These are phyloP conservation scores for Serendipita sp. DNA, from an alignment of 768 basidiomycete genomes.

Conservation along the genomic window DNA sequence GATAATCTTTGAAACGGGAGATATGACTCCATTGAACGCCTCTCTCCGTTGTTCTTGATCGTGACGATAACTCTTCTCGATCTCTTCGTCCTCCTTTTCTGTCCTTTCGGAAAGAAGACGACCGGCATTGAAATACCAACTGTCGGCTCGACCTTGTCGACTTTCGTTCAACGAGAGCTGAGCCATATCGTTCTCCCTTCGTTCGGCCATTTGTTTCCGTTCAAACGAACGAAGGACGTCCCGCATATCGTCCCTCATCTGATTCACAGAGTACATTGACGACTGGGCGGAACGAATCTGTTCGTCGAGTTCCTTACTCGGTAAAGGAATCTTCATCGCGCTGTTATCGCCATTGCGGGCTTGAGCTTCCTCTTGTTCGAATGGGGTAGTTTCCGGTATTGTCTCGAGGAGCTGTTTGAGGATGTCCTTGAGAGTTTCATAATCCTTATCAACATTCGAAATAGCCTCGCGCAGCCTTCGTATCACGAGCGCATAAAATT, in stretches of 20 bases:
- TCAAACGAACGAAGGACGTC: background rate
- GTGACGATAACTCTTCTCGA: background rate
- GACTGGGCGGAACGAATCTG: background rate
- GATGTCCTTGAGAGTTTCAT: background rate
- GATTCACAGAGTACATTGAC: background rate
- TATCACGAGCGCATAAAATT: background rate
- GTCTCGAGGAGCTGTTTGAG: background rate
- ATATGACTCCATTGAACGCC: background rate
- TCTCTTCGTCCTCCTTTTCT: conserved; percentile 3
- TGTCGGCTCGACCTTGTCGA: background rate
- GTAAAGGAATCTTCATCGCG: background rate
- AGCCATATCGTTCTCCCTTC: background rate
- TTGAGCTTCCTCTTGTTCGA: background rate
- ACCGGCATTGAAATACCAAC: background rate
- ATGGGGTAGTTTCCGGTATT: background rate
- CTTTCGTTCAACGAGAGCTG: background rate
- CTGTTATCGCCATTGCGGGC: background rate
- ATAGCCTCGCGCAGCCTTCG: background rate
- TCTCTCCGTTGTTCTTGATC: background rate
- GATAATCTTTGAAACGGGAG: background rate
- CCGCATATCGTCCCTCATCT: background rate
- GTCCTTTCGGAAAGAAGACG: background rate
- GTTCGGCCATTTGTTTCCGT: background rate
- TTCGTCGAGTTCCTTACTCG: background rate
- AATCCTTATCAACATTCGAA: background rate